Percentiles rank a stretch among this genome's conserved stretches.
Conservation (phyloP, 2,329 filamentous ascomycete genomes). For the Ophiostoma quercus region DNA sequence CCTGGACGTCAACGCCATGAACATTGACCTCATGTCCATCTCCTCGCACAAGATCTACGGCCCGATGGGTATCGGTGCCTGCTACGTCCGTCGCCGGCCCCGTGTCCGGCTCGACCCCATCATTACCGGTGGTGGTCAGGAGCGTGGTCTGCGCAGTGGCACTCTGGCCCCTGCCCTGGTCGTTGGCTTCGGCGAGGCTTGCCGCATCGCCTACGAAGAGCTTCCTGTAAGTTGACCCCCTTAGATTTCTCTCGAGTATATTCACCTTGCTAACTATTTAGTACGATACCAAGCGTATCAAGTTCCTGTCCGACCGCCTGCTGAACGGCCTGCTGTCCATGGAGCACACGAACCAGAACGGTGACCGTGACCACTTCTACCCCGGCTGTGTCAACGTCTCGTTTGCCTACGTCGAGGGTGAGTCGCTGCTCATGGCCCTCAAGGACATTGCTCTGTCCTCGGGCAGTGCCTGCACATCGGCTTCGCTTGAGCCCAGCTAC, state of each 20-base stretch:
- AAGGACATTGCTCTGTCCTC: constrained; percentile 98
- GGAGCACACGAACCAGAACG: constrained; percentile 91
- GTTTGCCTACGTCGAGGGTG: constrained; percentile 96
- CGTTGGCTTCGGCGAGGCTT: constrained; percentile 93
- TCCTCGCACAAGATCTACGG: constrained; percentile 99
- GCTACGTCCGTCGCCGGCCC: constrained; percentile 87
- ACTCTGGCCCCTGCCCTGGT: constrained; percentile 84
- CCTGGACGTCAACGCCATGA: constrained; percentile 94
- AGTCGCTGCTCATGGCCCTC: constrained; percentile 94
- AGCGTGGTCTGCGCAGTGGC: constrained; percentile 88
- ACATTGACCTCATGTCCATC: constrained; percentile 97
- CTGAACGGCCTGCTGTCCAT: constrained; percentile 76
- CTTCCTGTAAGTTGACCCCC: constrained; percentile 64
- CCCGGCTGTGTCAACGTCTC: constrained; percentile 97
- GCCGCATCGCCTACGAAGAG: constrained; percentile 83
- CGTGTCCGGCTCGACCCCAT: constrained; percentile 92
- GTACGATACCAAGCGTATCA: constrained; percentile 89
- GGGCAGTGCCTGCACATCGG: constrained; percentile 93
- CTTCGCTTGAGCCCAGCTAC: constrained; percentile 93
- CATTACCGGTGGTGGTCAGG: constrained; percentile 93
- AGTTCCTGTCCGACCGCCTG: constrained; percentile 74
- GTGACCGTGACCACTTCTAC: constrained; percentile 77
- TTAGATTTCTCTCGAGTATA: neutral
- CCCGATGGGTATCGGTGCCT: constrained; percentile 93
- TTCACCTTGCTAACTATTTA: constrained; percentile 38